phyloP scores from a whole-genome alignment of 306 rosid species.

The Pterocarpus santalinus region DNA sequence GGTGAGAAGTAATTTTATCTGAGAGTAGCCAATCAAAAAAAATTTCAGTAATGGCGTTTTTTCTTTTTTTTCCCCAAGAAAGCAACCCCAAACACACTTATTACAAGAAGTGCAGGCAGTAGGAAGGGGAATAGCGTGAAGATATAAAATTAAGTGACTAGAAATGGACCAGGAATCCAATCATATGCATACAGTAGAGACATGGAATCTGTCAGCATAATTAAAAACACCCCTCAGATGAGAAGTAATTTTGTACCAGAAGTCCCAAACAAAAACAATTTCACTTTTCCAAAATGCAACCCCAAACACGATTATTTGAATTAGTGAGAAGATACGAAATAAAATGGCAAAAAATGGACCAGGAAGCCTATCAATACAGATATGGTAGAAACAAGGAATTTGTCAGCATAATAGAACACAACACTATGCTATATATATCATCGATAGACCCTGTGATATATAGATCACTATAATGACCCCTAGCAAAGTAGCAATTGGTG shows the following conservation, averaged over 20 bases:
- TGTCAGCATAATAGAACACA: not conserved
- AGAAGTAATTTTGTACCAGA: not conserved
- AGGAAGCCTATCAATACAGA: too few species aligned
- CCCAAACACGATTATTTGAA: not conserved
- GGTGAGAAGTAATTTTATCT: not conserved
- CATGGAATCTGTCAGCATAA: not conserved
- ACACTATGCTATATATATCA: not conserved
- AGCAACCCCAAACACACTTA: not conserved
- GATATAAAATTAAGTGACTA: not conserved
- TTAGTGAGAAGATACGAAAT: too few species aligned
- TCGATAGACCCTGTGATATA: not conserved
- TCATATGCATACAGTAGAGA: not conserved
- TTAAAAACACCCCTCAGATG: not conserved
- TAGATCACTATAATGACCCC: not conserved
- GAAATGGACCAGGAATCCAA: not conserved
- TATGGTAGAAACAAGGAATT: conserved; percentile 3
- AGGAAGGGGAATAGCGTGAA: not conserved
- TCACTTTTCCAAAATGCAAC: not conserved
- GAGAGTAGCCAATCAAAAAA: not conserved
- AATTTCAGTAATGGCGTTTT: not conserved
- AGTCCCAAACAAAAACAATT: not conserved
- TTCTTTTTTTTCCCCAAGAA: too few species aligned
- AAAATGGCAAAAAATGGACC: too few species aligned
- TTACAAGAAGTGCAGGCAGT: not conserved
- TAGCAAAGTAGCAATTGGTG: not conserved